A percentile compares a stretch with the other conserved stretches of the same genome.
These are phyloP conservation scores for Streptanthus diversifolius DNA, from an alignment of 345 rosid genomes.

Conservation along the genomic window DNA sequence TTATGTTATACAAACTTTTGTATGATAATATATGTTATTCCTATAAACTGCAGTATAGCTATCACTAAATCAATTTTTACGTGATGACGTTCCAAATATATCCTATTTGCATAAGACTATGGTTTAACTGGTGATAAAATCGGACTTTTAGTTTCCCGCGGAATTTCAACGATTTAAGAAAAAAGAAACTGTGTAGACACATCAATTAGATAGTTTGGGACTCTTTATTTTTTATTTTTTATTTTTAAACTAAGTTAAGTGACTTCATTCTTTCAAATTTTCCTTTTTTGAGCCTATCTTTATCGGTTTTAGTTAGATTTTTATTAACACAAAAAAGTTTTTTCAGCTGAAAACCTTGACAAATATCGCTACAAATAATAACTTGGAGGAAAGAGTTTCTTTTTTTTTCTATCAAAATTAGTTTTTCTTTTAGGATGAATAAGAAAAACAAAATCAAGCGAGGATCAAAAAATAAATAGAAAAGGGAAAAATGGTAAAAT, in stretches of 20 bases:
- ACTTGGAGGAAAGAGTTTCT: neutral
- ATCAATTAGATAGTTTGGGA: neutral
- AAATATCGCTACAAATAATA: neutral
- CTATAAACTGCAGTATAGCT: neutral
- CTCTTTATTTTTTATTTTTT: no score
- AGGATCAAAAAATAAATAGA: neutral
- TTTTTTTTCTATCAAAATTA: neutral
- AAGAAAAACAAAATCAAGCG: neutral
- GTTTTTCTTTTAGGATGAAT: neutral
- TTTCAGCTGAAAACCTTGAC: neutral
- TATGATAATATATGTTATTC: neutral
- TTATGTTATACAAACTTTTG: neutral
- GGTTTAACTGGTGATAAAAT: neutral
- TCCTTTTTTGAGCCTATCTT: neutral
- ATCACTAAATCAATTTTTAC: neutral
- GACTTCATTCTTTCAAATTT: neutral
- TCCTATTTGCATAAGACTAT: neutral
- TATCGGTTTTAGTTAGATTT: neutral
- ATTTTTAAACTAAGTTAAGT: neutral
- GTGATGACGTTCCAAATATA: neutral
- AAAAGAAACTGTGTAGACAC: neutral
- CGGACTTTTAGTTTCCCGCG: neutral
- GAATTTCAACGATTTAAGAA: neutral
- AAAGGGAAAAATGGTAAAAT: slow-evolving; percentile 14
- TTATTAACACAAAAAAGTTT: neutral